These are phyloP conservation scores for Calonectria crousiana DNA, from an alignment of 2,329 filamentous ascomycete genomes.

Conservation along the genomic window DNA sequence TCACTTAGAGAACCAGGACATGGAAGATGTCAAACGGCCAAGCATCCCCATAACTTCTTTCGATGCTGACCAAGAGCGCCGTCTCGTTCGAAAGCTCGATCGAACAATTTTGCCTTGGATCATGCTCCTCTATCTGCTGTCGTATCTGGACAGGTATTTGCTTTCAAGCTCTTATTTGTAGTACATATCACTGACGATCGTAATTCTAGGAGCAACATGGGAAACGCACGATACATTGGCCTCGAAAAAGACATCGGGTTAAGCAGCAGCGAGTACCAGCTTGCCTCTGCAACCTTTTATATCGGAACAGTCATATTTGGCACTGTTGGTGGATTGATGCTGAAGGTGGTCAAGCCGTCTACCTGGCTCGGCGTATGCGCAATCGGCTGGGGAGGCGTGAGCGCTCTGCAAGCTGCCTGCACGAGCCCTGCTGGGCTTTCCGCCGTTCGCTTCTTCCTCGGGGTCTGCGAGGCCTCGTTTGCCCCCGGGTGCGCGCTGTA, in stretches of 20 bases:
- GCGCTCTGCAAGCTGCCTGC: constrained; percentile 27
- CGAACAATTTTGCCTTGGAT: constrained; percentile 30
- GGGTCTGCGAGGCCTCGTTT: constrained; percentile 24
- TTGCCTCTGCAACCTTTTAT: constrained; percentile 24
- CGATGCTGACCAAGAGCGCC: constrained; percentile 18
- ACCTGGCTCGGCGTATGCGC: constrained; percentile 26
- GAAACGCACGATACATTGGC: constrained; percentile 25
- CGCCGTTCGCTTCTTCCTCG: constrained; percentile 25
- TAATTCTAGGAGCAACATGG: constrained; percentile 25
- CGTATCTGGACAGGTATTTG: constrained; percentile 26
- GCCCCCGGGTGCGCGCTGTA: constrained; percentile 27
- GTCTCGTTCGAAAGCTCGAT: constrained; percentile 27
- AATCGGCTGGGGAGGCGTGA: constrained; percentile 28
- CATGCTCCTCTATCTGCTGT: constrained; percentile 27
- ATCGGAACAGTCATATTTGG: constrained; percentile 20
- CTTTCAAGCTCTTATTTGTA: not conserved
- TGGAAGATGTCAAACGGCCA: not conserved
- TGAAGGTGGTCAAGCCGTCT: constrained; percentile 29
- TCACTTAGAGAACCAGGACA: not conserved
- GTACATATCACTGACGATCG: not conserved
- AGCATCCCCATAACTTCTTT: not conserved
- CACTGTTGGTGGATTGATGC: constrained; percentile 27
- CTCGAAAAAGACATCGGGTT: constrained; percentile 21
- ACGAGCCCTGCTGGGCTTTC: constrained; percentile 20
- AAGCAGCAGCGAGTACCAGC: constrained; percentile 18